Percentiles rank a stretch among this genome's conserved stretches.
Conservation (phyloP, 1,284 basidiomycete species). For the Cryptococcus sp. region DNA sequence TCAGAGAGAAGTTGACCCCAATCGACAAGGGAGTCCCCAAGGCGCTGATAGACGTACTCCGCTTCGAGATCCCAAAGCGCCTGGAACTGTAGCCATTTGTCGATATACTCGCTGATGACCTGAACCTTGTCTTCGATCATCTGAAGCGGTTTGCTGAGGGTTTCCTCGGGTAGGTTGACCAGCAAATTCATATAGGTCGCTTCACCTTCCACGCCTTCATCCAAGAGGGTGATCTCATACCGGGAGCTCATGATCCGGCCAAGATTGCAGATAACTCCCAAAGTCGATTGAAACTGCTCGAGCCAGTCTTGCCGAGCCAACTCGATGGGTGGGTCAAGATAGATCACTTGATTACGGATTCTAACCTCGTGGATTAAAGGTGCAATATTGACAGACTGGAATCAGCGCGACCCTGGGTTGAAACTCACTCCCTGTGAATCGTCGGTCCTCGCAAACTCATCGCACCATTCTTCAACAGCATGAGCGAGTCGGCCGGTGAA, state of each 20-base stretch:
- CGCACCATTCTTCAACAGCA: constrained; percentile 82
- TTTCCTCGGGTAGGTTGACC: constrained; percentile 66
- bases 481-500: constrained; percentile 71
- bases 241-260: constrained; percentile 85
- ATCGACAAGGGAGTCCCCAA: constrained; percentile 83
- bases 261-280: constrained; percentile 84
- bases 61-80: constrained; percentile 97
- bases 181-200: constrained; percentile 77
- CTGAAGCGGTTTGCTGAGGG: constrained; percentile 74
- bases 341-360: constrained; percentile 98
- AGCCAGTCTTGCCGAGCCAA: constrained; percentile 89
- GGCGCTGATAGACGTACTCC: constrained; percentile 83
- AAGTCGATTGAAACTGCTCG: constrained; percentile 81
- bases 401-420: background rate
- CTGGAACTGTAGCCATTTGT: constrained; percentile 98
- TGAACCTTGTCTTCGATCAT: constrained; percentile 81
- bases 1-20: constrained; percentile 96
- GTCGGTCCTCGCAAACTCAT: constrained; percentile 70
- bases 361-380: constrained; percentile 89
- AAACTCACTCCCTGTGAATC: constrained; percentile 26
- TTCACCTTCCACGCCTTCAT: constrained; percentile 58
- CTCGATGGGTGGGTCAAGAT: constrained; percentile 95
- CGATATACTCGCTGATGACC: constrained; percentile 76
- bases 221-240: constrained; percentile 90
- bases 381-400: background rate